A percentile compares a stretch with the other conserved stretches of the same genome.
Evolutionary conservation across 2,329 filamentous ascomycete genomes (phyloP).

Genomic region (Monosporascus sp.): DNA sequence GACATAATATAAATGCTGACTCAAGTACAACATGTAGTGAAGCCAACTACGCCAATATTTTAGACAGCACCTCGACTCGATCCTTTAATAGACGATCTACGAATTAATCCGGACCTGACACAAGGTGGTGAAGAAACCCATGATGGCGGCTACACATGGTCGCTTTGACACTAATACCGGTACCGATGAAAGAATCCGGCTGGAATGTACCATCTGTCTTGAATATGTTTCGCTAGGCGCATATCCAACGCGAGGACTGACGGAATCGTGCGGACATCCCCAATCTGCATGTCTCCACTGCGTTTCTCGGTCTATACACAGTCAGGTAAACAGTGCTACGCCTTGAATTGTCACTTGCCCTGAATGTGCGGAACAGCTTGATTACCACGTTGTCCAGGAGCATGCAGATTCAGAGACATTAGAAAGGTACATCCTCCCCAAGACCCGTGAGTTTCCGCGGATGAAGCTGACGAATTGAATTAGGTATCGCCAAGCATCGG

Average conservation of each 20-base stretch:
- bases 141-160: no score
- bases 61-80: no score
- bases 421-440: conserved; percentile 26
- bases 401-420: conserved; percentile 41
- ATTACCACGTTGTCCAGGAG: conserved; percentile 38
- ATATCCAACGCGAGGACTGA: background rate
- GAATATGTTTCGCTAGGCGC: background rate
- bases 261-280: background rate
- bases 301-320: background rate
- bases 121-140: no score
- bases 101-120: no score
- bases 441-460: conserved; percentile 5
- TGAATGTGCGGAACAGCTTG: conserved; percentile 40
- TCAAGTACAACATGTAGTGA: no score
- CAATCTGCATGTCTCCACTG: background rate
- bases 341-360: conserved; percentile 34
- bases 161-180: no score
- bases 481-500: background rate
- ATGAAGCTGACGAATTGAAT: background rate
- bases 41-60: no score
- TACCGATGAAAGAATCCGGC: background rate
- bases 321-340: background rate
- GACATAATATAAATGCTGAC: no score
- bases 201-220: background rate
- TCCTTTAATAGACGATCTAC: no score